A percentile compares a stretch with the other conserved stretches of the same genome.
These are phyloP conservation scores for Holtermannia corniformis DNA, from an alignment of 768 basidiomycete genomes.

Conservation along the genomic window DNA sequence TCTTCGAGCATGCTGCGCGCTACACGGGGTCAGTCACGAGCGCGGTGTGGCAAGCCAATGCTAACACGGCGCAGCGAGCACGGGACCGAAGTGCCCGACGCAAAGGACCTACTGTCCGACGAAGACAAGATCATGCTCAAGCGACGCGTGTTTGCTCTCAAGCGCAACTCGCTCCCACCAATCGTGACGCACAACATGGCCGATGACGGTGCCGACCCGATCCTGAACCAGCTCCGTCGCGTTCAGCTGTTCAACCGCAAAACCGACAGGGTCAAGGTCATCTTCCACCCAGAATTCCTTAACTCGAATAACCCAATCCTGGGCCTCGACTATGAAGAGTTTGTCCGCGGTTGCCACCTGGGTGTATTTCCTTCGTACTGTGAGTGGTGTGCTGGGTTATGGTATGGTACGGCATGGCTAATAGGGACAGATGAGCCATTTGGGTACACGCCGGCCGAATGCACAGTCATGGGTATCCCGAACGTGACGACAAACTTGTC, in stretches of 20 bases:
- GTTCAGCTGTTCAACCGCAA: slow-evolving; percentile 84
- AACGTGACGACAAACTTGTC: slow-evolving; percentile 95
- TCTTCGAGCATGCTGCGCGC: slow-evolving; percentile 89
- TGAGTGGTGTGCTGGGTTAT: slow-evolving; percentile 46
- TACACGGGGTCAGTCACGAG: slow-evolving; percentile 71
- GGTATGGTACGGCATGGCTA: neutral
- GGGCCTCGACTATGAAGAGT: slow-evolving; percentile 97
- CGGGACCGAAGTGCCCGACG: slow-evolving; percentile 59
- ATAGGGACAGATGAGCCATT: slow-evolving; percentile 36
- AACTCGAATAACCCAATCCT: slow-evolving; percentile 97
- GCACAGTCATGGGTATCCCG: slow-evolving; percentile 99
- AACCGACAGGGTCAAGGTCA: slow-evolving; percentile 87
- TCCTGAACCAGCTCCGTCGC: slow-evolving; percentile 86
- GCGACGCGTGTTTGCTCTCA: slow-evolving; percentile 90
- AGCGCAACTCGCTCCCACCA: slow-evolving; percentile 87
- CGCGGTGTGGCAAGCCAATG: neutral
- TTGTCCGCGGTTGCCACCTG: slow-evolving; percentile 93
- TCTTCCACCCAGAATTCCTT: slow-evolving; percentile 97
- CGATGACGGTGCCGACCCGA: slow-evolving; percentile 84
- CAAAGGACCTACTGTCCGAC: slow-evolving; percentile 68
- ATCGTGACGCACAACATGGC: slow-evolving; percentile 99
- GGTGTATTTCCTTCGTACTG: slow-evolving; percentile 98
- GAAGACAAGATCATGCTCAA: slow-evolving; percentile 93
- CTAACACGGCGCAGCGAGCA: slow-evolving; percentile 51
- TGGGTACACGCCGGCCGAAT: slow-evolving; percentile 86